Conservation (phyloP, 257 asterid genomes). For the Lithospermum erythrorhizon region DNA sequence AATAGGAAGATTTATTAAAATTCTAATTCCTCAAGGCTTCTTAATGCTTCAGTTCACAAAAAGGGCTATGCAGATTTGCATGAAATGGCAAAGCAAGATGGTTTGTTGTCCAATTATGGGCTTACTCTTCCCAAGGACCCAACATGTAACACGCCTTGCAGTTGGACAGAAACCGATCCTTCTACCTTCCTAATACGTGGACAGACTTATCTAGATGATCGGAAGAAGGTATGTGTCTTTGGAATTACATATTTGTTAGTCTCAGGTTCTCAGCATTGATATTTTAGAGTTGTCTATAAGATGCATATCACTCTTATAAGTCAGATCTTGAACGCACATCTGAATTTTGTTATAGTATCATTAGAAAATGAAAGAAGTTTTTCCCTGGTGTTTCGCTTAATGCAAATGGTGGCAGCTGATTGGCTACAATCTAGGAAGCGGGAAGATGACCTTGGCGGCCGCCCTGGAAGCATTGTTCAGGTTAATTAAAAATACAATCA, state of each 20-base stretch:
- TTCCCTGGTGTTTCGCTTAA: constrained; percentile 21
- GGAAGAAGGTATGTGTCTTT: constrained; percentile 56
- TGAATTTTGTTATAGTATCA: neutral
- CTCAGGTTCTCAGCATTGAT: neutral
- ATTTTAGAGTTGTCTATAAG: neutral
- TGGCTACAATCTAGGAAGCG: constrained; percentile 96
- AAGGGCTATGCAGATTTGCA: constrained; percentile 81
- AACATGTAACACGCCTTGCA: constrained; percentile 62
- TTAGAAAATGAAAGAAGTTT: too few species aligned
- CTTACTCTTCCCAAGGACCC: constrained; percentile 86
- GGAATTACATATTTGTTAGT: constrained; percentile 2
- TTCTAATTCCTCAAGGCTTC: constrained; percentile 16
- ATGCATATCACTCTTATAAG: too few species aligned
- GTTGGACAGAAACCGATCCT: constrained; percentile 82
- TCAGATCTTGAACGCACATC: neutral
- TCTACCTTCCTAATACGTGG: constrained; percentile 88
- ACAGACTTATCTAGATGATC: constrained; percentile 79
- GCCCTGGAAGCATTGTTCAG: constrained; percentile 90
- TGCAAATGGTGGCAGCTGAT: constrained; percentile 98
- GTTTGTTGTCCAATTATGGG: constrained; percentile 61
- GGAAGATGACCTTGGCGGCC: constrained; percentile 94
- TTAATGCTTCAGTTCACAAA: constrained; percentile 64
- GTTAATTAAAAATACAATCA: constrained; percentile 21
- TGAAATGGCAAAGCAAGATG: constrained; percentile 73
- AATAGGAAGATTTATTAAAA: neutral